These are phyloP conservation scores for Artemisia tridentata DNA, from an alignment of 129 eudicot genomes.

Conservation along the genomic window DNA sequence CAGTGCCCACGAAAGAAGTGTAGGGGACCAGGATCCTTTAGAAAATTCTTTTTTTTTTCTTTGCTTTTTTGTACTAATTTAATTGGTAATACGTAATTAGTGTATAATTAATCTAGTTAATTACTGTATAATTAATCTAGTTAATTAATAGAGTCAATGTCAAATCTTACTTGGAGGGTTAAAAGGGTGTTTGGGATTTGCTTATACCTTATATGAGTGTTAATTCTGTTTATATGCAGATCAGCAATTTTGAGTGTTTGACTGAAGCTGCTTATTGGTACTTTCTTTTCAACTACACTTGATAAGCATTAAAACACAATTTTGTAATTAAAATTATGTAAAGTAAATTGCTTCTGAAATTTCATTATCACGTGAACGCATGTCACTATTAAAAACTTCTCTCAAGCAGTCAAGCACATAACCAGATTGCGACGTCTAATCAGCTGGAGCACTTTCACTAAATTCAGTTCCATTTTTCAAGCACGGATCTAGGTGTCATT, in stretches of 20 bases:
- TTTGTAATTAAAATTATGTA: too few species aligned
- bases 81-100: neutral
- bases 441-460: neutral
- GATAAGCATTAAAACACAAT: too few species aligned
- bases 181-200: neutral
- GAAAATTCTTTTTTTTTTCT: neutral
- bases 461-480: slow-evolving; percentile 2
- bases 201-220: too few species aligned
- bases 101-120: neutral
- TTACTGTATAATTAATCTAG: neutral
- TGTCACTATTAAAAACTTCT: neutral
- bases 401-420: neutral
- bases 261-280: too few species aligned
- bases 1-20: neutral
- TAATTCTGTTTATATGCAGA: too few species aligned
- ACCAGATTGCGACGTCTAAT: slow-evolving; percentile 9
- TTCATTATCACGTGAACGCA: neutral
- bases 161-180: neutral
- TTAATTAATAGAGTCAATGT: neutral
- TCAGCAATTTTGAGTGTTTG: too few species aligned
- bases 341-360: too few species aligned
- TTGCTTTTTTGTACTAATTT: neutral
- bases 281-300: too few species aligned
- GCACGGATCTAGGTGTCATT: too few species aligned
- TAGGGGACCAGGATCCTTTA: neutral